Evolutionary conservation across 1,139 yeast species (phyloP), one percentile per base, ranked within the genome.

Genomic region (Sugiyamaella novakii): DNA sequence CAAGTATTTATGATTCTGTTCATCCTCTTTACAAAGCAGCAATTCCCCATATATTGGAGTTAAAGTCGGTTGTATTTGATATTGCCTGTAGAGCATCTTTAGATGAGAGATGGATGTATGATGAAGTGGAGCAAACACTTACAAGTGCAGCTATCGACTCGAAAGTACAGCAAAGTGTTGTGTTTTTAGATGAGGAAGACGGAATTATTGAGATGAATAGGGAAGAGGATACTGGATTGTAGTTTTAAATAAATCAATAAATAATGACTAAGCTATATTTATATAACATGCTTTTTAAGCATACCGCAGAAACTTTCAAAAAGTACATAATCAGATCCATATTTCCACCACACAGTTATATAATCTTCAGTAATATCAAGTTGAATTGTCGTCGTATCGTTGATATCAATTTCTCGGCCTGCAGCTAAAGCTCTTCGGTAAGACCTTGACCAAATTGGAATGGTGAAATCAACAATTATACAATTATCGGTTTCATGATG

Each of bases 221-320:
- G 17, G 35, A 15, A 7, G 34, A 12, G 3, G 10, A 15, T 15
- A 15, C n/a, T n/a, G n/a, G n/a, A n/a, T n/a, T n/a, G n/a, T n/a
- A n/a, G n/a, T n/a, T n/a, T n/a, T n/a, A n/a, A n/a, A n/a, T n/a
- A n/a, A n/a, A n/a, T n/a, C n/a, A n/a, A n/a, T n/a, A n/a, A n/a
- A n/a, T n/a, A n/a, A n/a, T n/a, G n/a, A n/a, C n/a, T n/a, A n/a
- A n/a, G n/a, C n/a, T n/a, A n/a, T n/a, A n/a, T n/a, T n/a, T n/a
- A n/a, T n/a, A n/a, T n/a, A n/a, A n/a, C n/a, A n/a, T n/a, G 35
- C 27, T 24, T 24, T 24, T 34, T 42, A 3, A 43, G 30, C 41
- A 43, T 43, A 4, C 47, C 47, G 7, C 15, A 27, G 18, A 59
- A 59, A 41, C 61, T 55, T 19, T 58, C 61, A 46, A 56, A 59